A percentile compares a stretch with the other conserved stretches of the same genome.
Evolutionary conservation across 441 rosid genomes (phyloP).

Genomic region (Gossypium armourianum): DNA sequence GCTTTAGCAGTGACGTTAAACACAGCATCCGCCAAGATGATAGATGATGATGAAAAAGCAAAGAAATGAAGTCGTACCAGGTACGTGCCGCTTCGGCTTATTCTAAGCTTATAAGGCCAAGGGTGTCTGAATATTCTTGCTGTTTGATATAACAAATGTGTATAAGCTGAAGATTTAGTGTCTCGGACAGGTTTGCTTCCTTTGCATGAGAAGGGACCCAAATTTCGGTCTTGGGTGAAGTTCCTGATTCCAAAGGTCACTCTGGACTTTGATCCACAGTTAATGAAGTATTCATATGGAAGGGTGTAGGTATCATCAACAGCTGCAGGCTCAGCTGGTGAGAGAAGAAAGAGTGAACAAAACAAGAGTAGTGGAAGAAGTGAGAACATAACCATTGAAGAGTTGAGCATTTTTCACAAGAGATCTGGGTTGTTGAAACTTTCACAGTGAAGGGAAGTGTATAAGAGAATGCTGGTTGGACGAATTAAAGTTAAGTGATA

Average conservation of each 20-base stretch:
- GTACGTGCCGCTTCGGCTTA: slow-evolving; percentile 22
- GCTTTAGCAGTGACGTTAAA: slow-evolving; percentile 16
- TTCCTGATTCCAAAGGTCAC: neutral
- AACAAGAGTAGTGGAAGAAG: neutral
- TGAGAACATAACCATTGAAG: neutral
- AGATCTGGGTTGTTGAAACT: neutral
- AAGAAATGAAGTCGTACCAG: slow-evolving; percentile 53
- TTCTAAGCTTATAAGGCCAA: slow-evolving; percentile 24
- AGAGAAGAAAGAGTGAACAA: neutral
- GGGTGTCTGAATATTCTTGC: slow-evolving; percentile 32
- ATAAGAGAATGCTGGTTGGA: neutral
- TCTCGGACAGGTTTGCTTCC: slow-evolving; percentile 6
- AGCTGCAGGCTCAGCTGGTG: slow-evolving; percentile 6
- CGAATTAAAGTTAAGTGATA: neutral
- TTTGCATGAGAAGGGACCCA: slow-evolving; percentile 15
- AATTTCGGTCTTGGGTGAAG: slow-evolving; percentile 27
- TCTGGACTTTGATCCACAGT: slow-evolving; percentile 34
- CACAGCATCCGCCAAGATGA: slow-evolving; percentile 26
- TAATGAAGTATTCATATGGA: slow-evolving; percentile 25
- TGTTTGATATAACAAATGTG: slow-evolving; percentile 27
- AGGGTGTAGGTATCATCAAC: slow-evolving; percentile 11
- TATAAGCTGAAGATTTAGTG: slow-evolving; percentile 7
- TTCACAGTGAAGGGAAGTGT: neutral
- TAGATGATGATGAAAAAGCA: slow-evolving; percentile 16
- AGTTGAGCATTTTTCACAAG: neutral